Percentiles rank a stretch among this genome's conserved stretches.
These are phyloP conservation scores for Aspergillus indologenus DNA, from an alignment of 495 filamentous ascomycete species.

Conservation along the genomic window DNA sequence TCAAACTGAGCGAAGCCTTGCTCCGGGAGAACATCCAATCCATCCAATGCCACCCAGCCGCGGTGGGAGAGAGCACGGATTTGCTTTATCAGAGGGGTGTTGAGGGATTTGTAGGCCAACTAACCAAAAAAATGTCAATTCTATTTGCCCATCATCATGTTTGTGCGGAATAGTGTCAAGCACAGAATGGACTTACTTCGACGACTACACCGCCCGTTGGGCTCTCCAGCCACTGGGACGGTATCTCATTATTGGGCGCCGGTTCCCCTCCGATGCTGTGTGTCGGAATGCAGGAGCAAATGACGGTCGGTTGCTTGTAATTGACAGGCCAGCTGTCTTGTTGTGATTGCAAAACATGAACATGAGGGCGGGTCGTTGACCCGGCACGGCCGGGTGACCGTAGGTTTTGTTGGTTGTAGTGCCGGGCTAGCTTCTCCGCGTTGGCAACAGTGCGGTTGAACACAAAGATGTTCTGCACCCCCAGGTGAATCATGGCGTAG, in stretches of 20 bases:
- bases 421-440: slow-evolving; percentile 60
- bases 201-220: slow-evolving; percentile 76
- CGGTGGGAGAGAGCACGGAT: slow-evolving; percentile 53
- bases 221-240: slow-evolving; percentile 67
- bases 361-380: slow-evolving; percentile 30
- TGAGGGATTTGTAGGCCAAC: slow-evolving; percentile 70
- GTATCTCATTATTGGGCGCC: slow-evolving; percentile 67
- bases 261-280: slow-evolving; percentile 59
- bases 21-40: slow-evolving; percentile 72
- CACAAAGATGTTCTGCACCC: slow-evolving; percentile 71
- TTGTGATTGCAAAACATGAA: slow-evolving; percentile 55
- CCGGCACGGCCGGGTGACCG: slow-evolving; percentile 18
- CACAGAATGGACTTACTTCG: slow-evolving; percentile 58
- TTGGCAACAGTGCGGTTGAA: slow-evolving; percentile 62
- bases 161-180: no score
- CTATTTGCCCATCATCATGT: no score
- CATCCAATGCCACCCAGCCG: slow-evolving; percentile 73
- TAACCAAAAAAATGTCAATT: slow-evolving; percentile 11
- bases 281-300: slow-evolving; percentile 71
- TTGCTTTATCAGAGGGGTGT: slow-evolving; percentile 69
- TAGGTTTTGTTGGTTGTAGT: slow-evolving; percentile 58
- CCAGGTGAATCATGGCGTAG: slow-evolving; percentile 73
- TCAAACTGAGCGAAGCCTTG: slow-evolving; percentile 82
- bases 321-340: slow-evolving; percentile 59
- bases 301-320: slow-evolving; percentile 67